phyloP scores from a whole-genome alignment of 2,329 filamentous ascomycete species.

The Nemania bipapillata region DNA sequence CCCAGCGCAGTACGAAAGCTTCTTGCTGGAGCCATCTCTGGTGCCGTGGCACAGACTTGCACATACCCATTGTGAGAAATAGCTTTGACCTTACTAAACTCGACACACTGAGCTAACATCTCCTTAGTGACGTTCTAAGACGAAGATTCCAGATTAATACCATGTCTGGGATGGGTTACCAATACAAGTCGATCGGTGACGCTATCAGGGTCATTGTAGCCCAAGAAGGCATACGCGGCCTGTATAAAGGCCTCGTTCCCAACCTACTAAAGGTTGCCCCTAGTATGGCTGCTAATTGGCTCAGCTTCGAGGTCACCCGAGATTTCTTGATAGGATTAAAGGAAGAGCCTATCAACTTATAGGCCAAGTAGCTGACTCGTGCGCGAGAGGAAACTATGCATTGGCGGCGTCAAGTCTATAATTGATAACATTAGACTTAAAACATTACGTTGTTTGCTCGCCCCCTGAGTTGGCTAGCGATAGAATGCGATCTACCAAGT shows the following conservation, averaged over 20 bases:
- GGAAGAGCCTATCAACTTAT: slow-evolving; percentile 53
- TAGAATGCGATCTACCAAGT: slow-evolving; percentile 11
- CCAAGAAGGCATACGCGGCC: slow-evolving; percentile 83
- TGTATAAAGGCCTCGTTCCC: slow-evolving; percentile 96
- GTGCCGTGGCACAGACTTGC: slow-evolving; percentile 94
- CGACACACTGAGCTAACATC: slow-evolving; percentile 40
- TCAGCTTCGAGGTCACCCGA: slow-evolving; percentile 93
- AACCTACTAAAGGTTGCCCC: slow-evolving; percentile 97
- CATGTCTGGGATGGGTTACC: slow-evolving; percentile 97
- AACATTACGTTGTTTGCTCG: neutral
- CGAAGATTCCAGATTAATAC: slow-evolving; percentile 98
- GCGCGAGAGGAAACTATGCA: slow-evolving; percentile 5
- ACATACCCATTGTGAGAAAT: slow-evolving; percentile 92
- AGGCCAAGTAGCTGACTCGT: slow-evolving; percentile 20
- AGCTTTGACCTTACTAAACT: neutral
- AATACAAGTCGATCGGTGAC: slow-evolving; percentile 88
- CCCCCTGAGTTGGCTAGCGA: neutral
- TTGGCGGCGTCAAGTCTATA: slow-evolving; percentile 1
- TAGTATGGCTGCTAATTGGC: slow-evolving; percentile 98
- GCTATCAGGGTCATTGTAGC: slow-evolving; percentile 82
- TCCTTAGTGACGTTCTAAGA: slow-evolving; percentile 82
- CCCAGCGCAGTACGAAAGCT: slow-evolving; percentile 84
- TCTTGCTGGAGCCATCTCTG: slow-evolving; percentile 90
- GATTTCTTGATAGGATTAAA: slow-evolving; percentile 80
- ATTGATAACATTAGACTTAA: slow-evolving; percentile 17